These are phyloP conservation scores for Tricholoma furcatifolium DNA, from an alignment of 768 basidiomycete species.

Conservation along the genomic window DNA sequence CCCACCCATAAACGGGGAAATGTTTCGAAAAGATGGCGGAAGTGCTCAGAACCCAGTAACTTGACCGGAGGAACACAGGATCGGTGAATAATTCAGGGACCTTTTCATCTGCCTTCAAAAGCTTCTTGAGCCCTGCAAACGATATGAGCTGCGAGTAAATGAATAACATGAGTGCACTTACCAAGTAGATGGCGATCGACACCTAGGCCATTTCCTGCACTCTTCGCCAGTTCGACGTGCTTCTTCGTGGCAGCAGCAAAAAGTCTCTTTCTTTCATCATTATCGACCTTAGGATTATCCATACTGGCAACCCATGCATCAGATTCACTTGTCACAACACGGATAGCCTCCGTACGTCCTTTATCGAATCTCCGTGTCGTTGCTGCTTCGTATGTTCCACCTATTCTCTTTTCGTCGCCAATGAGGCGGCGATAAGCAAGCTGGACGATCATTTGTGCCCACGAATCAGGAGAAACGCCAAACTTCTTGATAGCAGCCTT, in stretches of 20 bases:
- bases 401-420: conserved; percentile 50
- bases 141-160: neutral
- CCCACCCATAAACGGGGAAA: conserved; percentile 90
- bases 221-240: conserved; percentile 66
- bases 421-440: conserved; percentile 80
- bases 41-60: conserved; percentile 88
- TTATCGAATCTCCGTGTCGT: conserved; percentile 86
- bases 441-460: conserved; percentile 92
- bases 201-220: conserved; percentile 67
- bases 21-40: conserved; percentile 86
- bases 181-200: conserved; percentile 90
- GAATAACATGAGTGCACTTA: conserved; percentile 26
- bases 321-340: conserved; percentile 75
- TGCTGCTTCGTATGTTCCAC: conserved; percentile 93
- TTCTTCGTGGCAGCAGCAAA: conserved; percentile 61
- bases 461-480: conserved; percentile 90
- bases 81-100: conserved; percentile 75
- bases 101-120: conserved; percentile 58
- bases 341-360: conserved; percentile 92
- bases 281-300: conserved; percentile 46
- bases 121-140: conserved; percentile 64
- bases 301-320: conserved; percentile 78
- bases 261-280: conserved; percentile 45
- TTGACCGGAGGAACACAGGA: conserved; percentile 67
- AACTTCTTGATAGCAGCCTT: conserved; percentile 85